A percentile compares a stretch with the other conserved stretches of the same genome.
Evolutionary conservation across 495 filamentous ascomycete species (phyloP).

Genomic region (Aspergillus panamensis): DNA sequence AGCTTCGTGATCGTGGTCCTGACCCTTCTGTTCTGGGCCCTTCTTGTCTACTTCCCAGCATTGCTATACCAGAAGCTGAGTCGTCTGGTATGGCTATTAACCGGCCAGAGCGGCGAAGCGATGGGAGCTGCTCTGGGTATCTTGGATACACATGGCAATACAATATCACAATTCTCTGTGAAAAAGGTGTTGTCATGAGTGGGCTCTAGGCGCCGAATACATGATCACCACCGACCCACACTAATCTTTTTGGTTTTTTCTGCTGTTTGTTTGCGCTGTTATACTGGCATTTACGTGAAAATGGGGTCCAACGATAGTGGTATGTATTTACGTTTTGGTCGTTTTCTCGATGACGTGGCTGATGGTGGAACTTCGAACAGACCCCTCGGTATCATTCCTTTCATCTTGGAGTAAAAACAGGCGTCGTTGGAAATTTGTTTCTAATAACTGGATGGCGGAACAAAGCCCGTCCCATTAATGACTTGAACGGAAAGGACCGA

Average conservation of each 20-base stretch:
- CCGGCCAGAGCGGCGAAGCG: slow-evolving; percentile 36
- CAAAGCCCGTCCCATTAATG: slow-evolving; percentile 17
- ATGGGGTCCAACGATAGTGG: not conserved
- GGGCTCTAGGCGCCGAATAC: not conserved
- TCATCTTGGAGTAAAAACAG: slow-evolving; percentile 16
- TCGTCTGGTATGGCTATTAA: slow-evolving; percentile 41
- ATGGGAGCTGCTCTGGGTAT: slow-evolving; percentile 31
- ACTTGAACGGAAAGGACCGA: slow-evolving; percentile 17
- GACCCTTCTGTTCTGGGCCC: slow-evolving; percentile 36
- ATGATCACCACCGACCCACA: not conserved
- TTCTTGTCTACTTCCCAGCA: slow-evolving; percentile 39
- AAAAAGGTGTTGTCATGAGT: slow-evolving; percentile 18
- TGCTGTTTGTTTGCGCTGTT: not conserved
- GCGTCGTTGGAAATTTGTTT: slow-evolving; percentile 13
- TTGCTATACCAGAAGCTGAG: slow-evolving; percentile 39
- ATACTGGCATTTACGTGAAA: not conserved
- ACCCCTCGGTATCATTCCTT: slow-evolving; percentile 7
- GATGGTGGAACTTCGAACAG: not conserved
- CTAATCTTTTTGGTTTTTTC: not conserved
- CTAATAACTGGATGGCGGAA: slow-evolving; percentile 10
- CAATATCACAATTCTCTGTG: slow-evolving; percentile 19
- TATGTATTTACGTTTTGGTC: not conserved
- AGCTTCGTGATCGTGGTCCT: slow-evolving; percentile 39
- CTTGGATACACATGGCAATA: slow-evolving; percentile 26
- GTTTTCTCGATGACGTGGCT: not conserved